Conservation (phyloP, 495 filamentous ascomycete species). For the Neurospora sp. region DNA sequence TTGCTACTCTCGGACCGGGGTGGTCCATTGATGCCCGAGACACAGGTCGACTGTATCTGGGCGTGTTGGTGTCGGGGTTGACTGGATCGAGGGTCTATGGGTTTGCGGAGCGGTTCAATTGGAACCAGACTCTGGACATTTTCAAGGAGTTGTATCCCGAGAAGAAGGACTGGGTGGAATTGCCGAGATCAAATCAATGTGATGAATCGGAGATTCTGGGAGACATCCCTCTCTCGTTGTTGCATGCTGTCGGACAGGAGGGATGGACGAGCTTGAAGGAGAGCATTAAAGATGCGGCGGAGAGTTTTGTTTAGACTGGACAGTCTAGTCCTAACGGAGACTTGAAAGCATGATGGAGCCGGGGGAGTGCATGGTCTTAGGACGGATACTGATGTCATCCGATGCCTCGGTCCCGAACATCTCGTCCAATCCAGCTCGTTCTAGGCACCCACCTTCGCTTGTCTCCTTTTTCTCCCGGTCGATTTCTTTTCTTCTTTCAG, state of each 20-base stretch:
- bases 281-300: slow-evolving; percentile 9
- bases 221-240: slow-evolving; percentile 12
- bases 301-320: slow-evolving; percentile 5
- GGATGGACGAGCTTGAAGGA: slow-evolving; percentile 24
- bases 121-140: slow-evolving; percentile 10
- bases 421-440: background rate
- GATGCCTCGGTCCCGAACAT: background rate
- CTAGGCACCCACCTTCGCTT: background rate
- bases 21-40: slow-evolving; percentile 19
- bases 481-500: background rate
- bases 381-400: background rate
- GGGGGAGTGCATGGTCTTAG: background rate
- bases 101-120: slow-evolving; percentile 17
- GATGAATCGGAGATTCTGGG: slow-evolving; percentile 17
- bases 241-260: slow-evolving; percentile 13
- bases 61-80: slow-evolving; percentile 14
- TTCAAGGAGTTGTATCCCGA: slow-evolving; percentile 16
- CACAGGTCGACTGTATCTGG: slow-evolving; percentile 17
- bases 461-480: background rate
- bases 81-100: slow-evolving; percentile 17
- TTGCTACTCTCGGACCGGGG: slow-evolving; percentile 10
- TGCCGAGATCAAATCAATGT: slow-evolving; percentile 12
- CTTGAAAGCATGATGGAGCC: background rate
- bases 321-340: background rate
- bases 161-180: slow-evolving; percentile 5